Conservation (phyloP, 257 asterid genomes). For the Capsicum rhomboideum region DNA sequence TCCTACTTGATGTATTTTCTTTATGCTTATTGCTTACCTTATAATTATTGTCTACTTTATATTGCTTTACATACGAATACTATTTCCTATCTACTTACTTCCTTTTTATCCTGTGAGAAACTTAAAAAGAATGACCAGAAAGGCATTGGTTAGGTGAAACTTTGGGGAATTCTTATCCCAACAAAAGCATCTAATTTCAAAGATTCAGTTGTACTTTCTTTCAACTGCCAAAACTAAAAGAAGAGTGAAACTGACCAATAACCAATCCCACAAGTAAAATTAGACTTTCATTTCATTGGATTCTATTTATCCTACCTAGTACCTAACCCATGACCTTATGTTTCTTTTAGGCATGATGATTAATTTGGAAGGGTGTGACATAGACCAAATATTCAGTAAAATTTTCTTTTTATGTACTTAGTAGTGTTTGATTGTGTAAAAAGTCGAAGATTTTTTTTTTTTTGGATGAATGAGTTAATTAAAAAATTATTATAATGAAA, state of each 20-base stretch:
- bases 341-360: neutral
- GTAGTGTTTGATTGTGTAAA: neutral
- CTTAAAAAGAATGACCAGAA: too few species aligned
- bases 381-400: neutral
- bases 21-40: too few species aligned
- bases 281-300: neutral
- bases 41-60: too few species aligned
- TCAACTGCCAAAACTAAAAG: neutral
- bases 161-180: neutral
- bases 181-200: neutral
- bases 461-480: too few species aligned
- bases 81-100: too few species aligned
- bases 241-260: neutral
- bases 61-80: too few species aligned
- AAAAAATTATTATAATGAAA: too few species aligned
- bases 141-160: neutral
- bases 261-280: neutral
- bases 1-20: too few species aligned
- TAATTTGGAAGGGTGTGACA: neutral
- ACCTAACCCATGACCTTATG: neutral
- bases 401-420: too few species aligned
- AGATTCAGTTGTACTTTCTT: neutral
- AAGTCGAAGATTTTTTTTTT: too few species aligned
- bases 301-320: neutral
- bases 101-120: too few species aligned